Evolutionary conservation across 2,329 filamentous ascomycete genomes (phyloP).

Genomic region (Ilyonectria destructans): DNA sequence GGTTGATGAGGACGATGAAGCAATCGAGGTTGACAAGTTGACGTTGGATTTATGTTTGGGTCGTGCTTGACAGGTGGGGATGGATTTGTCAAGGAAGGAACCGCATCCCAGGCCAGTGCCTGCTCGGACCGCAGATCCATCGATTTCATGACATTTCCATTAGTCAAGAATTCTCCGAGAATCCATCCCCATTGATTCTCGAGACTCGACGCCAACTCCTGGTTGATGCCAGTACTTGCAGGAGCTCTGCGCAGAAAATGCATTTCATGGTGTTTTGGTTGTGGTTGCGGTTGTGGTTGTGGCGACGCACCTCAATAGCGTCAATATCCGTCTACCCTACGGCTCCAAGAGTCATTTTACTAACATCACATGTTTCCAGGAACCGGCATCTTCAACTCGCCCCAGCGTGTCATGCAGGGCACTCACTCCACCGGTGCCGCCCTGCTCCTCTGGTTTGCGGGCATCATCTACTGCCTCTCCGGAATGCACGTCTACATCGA

Average conservation of each 20-base stretch:
- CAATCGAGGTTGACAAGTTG: constrained; percentile 23
- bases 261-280: neutral
- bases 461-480: constrained; percentile 57
- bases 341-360: constrained; percentile 5
- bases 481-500: constrained; percentile 61
- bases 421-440: constrained; percentile 54
- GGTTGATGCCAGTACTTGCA: neutral
- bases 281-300: neutral
- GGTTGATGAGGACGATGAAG: neutral
- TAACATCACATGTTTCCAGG: constrained; percentile 45
- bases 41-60: constrained; percentile 45
- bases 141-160: constrained; percentile 29
- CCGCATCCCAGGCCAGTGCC: constrained; percentile 7
- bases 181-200: neutral
- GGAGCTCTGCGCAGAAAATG: neutral
- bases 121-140: constrained; percentile 29
- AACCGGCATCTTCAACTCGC: constrained; percentile 58
- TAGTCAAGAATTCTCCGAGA: constrained; percentile 8
- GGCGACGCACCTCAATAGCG: neutral
- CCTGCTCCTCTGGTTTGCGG: constrained; percentile 60
- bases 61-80: constrained; percentile 40
- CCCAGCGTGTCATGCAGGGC: constrained; percentile 53
- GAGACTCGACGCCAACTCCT: neutral
- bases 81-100: constrained; percentile 15
- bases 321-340: neutral